Base-by-base conservation (phyloP, 225 moss, liverwort and hornwort species). In the Bryum argenteum region DNA sequence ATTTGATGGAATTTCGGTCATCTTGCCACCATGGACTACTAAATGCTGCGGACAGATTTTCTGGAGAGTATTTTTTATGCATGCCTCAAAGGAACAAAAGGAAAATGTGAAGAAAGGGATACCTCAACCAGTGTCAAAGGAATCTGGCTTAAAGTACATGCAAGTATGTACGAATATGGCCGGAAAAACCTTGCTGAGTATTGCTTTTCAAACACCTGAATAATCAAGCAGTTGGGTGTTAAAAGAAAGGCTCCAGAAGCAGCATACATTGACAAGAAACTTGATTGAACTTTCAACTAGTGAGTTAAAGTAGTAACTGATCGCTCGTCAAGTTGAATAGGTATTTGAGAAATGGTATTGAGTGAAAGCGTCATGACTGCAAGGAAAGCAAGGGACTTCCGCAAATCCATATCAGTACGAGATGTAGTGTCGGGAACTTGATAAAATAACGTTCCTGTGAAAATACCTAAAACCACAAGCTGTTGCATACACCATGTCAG, bases 171-270 rank as follows among this genome's bases (percentile, higher is more conserved):
- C 51, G 88, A 83, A 61, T 85, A 84, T 9, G 89, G 80, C 33
- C 90, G 81, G 51, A 83, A 94, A 74, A 91, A 94, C 65, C 90
- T 82, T 50, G 94, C 82, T 10, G 90, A 74, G 70, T 79, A 91
- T 65, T 94, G 91, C 69, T 94, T 94, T 65, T 94, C 94, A 73
- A 94, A 90, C 20, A 94, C 94, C 90, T 94, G 60, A 71, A 62
- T 39, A 62, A 21, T 11, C 55, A 62, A 71, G 5, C 19, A n/a
- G 16, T 43, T 66, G 41, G 28, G 59, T 66, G 43, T 71, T 17
- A 77, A 13, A 33, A 57, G 33, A 51, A 41, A 11, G 8, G 41
- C 28, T 52, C 21, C 1, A 65, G 12, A 28, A 42, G 20, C 5
- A 59, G 7, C 10, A 19, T 1, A 45, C 18, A 10, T 41, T 18